These are phyloP conservation scores for Thinopyrum elongatum DNA, from an alignment of 176 grass and related monocot species.

Conservation along the genomic window DNA sequence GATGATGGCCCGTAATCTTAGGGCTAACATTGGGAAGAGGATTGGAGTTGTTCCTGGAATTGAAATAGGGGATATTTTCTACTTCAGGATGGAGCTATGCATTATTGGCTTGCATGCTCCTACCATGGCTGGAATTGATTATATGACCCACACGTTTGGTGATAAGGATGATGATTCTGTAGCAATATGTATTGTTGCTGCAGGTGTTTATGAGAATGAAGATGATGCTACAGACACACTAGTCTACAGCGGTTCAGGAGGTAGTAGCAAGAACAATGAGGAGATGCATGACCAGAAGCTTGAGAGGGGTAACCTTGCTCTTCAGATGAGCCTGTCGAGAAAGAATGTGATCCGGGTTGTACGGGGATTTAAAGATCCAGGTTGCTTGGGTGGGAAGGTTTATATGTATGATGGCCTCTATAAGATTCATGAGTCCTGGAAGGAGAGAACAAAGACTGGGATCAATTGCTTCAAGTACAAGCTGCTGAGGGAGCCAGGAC, in stretches of 20 bases:
- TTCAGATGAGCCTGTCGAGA: slow-evolving; percentile 69
- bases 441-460: slow-evolving; percentile 65
- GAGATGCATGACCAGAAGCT: slow-evolving; percentile 79
- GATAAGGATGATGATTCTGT: slow-evolving; percentile 77
- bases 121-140: slow-evolving; percentile 96
- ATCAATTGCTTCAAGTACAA: slow-evolving; percentile 87
- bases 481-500: slow-evolving; percentile 70
- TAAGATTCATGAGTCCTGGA: slow-evolving; percentile 82
- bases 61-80: slow-evolving; percentile 92
- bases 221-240: slow-evolving; percentile 78
- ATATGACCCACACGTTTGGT: slow-evolving; percentile 59
- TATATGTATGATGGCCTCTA: slow-evolving; percentile 97
- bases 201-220: slow-evolving; percentile 89
- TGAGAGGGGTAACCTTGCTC: slow-evolving; percentile 88
- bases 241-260: slow-evolving; percentile 83
- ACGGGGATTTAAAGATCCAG: slow-evolving; percentile 69
- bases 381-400: slow-evolving; percentile 60
- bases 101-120: slow-evolving; percentile 77
- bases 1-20: slow-evolving; percentile 59
- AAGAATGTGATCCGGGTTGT: slow-evolving; percentile 87
- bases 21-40: slow-evolving; percentile 63
- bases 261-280: slow-evolving; percentile 58
- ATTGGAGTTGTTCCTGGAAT: slow-evolving; percentile 72
- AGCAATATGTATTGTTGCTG: slow-evolving; percentile 82
- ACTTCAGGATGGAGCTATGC: slow-evolving; percentile 88